Conservation (phyloP, 2,329 filamentous ascomycete species). For the Trichophyton mentagrophytes region DNA sequence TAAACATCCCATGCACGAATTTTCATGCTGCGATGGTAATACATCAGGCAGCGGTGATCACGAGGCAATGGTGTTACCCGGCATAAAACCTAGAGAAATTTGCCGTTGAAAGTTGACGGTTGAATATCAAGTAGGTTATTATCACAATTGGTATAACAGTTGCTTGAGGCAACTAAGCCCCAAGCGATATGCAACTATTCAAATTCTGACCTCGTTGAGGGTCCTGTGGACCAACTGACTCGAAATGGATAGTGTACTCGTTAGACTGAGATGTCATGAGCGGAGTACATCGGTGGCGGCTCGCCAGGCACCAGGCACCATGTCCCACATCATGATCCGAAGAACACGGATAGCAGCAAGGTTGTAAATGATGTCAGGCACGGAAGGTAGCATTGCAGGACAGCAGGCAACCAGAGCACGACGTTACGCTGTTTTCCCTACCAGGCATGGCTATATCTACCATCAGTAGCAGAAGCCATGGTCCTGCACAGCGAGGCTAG, state of each 20-base stretch:
- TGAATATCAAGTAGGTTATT: background rate
- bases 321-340: background rate
- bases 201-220: background rate
- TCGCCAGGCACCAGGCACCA: background rate
- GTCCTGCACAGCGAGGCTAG: background rate
- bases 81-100: background rate
- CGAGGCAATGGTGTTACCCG: background rate
- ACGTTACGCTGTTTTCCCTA: background rate
- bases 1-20: background rate
- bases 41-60: background rate
- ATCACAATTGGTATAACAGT: background rate
- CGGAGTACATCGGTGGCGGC: background rate
- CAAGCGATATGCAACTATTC: background rate
- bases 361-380: background rate
- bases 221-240: background rate
- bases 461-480: background rate
- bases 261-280: background rate
- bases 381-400: background rate
- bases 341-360: background rate
- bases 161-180: background rate
- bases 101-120: background rate
- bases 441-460: background rate
- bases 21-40: background rate
- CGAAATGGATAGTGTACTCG: background rate
- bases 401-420: background rate